phyloP scores from a whole-genome alignment of 768 basidiomycete genomes.

The Termitomyces titanicus region DNA sequence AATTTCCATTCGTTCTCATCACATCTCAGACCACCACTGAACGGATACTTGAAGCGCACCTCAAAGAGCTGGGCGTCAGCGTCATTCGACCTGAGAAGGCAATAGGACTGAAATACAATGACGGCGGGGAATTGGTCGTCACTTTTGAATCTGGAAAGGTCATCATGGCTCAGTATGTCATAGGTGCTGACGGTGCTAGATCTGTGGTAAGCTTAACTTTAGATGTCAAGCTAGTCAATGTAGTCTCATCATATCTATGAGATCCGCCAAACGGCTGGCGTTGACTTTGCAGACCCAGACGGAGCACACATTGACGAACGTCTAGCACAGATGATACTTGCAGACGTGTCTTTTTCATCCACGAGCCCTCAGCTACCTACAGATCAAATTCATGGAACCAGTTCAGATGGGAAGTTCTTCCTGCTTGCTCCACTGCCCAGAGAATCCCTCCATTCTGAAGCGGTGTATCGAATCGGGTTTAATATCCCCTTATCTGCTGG shows the following conservation, averaged over 20 bases:
- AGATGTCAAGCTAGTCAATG: background rate
- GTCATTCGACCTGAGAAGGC: conserved; percentile 37
- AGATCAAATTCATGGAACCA: conserved; percentile 17
- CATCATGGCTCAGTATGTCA: conserved; percentile 41
- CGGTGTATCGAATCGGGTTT: conserved; percentile 37
- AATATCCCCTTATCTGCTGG: conserved; percentile 33
- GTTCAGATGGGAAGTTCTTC: conserved; percentile 29
- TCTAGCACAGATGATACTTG: conserved; percentile 39
- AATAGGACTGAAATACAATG: conserved; percentile 29
- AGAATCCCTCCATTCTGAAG: conserved; percentile 17
- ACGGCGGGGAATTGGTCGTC: conserved; percentile 32
- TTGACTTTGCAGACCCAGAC: conserved; percentile 43
- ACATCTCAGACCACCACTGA: conserved; percentile 45
- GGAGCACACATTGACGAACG: conserved; percentile 23
- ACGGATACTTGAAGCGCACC: conserved; percentile 29
- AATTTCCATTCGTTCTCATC: conserved; percentile 37
- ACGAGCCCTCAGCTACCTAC: conserved; percentile 21
- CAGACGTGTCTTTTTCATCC: conserved; percentile 38
- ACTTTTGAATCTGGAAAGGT: conserved; percentile 42
- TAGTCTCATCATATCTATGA: conserved; percentile 16
- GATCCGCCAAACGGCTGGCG: conserved; percentile 38
- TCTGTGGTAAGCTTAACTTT: conserved; percentile 32
- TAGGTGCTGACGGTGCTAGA: conserved; percentile 49
- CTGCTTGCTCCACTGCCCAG: conserved; percentile 33
- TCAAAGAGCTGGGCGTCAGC: conserved; percentile 27